phyloP scores from a whole-genome alignment of 1,139 yeast genomes.

The Kodamaea fungicola region DNA sequence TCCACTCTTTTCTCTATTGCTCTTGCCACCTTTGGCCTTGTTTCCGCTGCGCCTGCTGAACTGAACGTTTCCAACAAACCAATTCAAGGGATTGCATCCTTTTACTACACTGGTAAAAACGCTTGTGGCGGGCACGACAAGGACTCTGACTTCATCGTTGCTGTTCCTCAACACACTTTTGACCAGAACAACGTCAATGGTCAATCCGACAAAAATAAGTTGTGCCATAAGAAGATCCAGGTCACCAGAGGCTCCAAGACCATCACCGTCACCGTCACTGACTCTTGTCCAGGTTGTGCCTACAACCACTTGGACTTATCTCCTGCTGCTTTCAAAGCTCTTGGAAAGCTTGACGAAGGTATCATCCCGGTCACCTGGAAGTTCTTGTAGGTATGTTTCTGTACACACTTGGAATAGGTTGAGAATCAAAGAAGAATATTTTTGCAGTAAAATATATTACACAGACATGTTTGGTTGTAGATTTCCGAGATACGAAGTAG shows the following conservation, averaged over 20 bases:
- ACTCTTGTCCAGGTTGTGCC: slow-evolving; percentile 36
- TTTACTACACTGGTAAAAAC: too few relatives aligned
- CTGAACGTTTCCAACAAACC: too few relatives aligned
- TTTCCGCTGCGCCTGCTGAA: too few relatives aligned
- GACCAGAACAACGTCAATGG: slow-evolving; percentile 26
- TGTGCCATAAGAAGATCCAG: slow-evolving; percentile 37
- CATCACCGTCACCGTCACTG: slow-evolving; percentile 39
- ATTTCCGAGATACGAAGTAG: too few relatives aligned
- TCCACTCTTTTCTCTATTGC: too few relatives aligned
- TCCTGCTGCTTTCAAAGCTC: slow-evolving; percentile 31
- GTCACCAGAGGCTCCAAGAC: slow-evolving; percentile 34
- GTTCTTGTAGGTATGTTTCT: background rate
- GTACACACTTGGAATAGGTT: too few relatives aligned
- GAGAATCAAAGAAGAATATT: too few relatives aligned
- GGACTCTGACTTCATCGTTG: slow-evolving; percentile 39
- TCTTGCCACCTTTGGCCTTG: too few relatives aligned
- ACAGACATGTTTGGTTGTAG: too few relatives aligned
- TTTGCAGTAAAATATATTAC: too few relatives aligned
- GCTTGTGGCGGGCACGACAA: too few relatives aligned
- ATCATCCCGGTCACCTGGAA: background rate
- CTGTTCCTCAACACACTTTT: slow-evolving; percentile 30
- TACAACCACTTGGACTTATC: slow-evolving; percentile 37
- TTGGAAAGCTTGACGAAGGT: background rate
- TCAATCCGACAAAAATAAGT: slow-evolving; percentile 36
- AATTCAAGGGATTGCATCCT: too few relatives aligned